Evolutionary conservation across 2,329 filamentous ascomycete genomes (phyloP), one percentile per base, ranked within the genome.

Genomic region (Neophaeococcomyces mojaviensis): DNA sequence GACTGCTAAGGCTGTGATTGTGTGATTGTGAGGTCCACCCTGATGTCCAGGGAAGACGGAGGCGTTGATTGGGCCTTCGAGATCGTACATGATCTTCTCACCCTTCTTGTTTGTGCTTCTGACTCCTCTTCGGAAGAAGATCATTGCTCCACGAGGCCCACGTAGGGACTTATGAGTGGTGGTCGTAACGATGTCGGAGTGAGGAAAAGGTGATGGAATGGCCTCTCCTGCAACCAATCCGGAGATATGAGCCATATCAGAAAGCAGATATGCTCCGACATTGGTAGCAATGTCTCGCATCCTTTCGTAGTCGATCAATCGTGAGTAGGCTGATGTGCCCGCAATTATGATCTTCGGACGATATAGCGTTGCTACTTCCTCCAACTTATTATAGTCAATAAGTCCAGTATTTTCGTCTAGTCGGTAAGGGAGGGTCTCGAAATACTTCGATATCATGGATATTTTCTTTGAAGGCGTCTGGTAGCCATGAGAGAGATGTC

Each of bases 1-100:
- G 39, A 98, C 92, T 16, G 92, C 82, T 22, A 98, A 76, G 36
- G 92, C 92, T 30, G 92, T 94, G 66, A 98, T 98, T 58, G 92
- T 98, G 74, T 98, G 92, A 73, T 98, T 98, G 72, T 98, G 92
- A 44, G 92, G 92, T 19, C 92, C 92, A 64, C 92, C 92, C 68
- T 98, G 92, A 69, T 98, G 92, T 47, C 92, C 92, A 13, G 92
- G 92, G 76, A 98, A 98, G 51, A 98, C 92, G 46, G 90, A 95
- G 58, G 81, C 79, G 71, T 98, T 98, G 72, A 98, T 98, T 46
- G 89, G 86, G 22, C 76, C 78, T 67, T 97, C 92, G 34, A 98
- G 83, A 61, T 96, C 83, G 70, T 96, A 98, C 63, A 86, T 68
- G 57, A 84, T 81, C 61, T 94, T 82, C 65, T 85, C 83, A 62